Evolutionary conservation across 768 basidiomycete genomes (phyloP).

Genomic region (Suillus spraguei): DNA sequence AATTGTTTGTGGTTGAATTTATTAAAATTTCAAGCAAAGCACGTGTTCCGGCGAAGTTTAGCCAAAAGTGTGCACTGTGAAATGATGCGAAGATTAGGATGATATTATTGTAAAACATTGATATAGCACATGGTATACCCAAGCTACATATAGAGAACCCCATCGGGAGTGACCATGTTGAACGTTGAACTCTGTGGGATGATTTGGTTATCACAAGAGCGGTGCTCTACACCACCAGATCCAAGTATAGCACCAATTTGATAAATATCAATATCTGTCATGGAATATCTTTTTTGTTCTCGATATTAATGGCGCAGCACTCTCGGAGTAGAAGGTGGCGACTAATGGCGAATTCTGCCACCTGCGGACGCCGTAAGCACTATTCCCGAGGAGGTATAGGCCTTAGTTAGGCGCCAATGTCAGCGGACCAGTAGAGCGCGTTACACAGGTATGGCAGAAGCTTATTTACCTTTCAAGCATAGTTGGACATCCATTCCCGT

Average conservation of each 20-base stretch:
- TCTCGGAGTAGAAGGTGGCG: background rate
- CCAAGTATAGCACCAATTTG: slow-evolving; percentile 2
- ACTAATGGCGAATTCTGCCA: background rate
- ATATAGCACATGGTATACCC: background rate
- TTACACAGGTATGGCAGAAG: background rate
- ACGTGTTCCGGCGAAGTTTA: background rate
- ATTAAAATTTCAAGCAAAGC: background rate
- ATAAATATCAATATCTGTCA: background rate
- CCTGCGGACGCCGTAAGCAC: slow-evolving; percentile 4
- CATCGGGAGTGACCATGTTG: background rate
- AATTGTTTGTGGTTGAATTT: slow-evolving; percentile 8
- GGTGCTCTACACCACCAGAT: background rate
- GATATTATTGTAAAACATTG: background rate
- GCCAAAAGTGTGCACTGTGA: background rate
- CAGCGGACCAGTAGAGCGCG: background rate
- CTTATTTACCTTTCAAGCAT: slow-evolving; percentile 4
- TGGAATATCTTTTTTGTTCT: background rate
- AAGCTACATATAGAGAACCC: background rate
- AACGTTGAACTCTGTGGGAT: background rate
- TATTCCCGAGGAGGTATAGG: background rate
- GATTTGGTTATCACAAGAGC: background rate
- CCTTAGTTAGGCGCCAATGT: background rate
- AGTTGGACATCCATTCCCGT: background rate
- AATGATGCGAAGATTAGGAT: slow-evolving; percentile 2
- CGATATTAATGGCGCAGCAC: background rate